Percentiles rank a stretch among this genome's conserved stretches.
Evolutionary conservation across 2,329 filamentous ascomycete species (phyloP).

Genomic region (Cladosporium sp.): DNA sequence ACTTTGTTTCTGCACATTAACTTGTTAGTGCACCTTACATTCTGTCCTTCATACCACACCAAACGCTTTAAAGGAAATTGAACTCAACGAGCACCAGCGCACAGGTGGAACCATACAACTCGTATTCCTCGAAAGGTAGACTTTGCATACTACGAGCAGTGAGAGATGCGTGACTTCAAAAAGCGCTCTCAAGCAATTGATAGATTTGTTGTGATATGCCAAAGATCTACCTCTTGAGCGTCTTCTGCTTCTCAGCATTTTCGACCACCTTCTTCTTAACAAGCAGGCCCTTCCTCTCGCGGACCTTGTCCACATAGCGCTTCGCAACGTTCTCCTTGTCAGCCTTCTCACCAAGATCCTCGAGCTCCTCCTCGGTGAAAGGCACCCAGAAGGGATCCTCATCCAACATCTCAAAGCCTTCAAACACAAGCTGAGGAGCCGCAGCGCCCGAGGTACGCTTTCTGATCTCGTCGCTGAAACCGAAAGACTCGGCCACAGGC

Average conservation of each 20-base stretch:
- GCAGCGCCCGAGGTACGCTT: constrained; percentile 89
- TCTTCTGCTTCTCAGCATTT: constrained; percentile 90
- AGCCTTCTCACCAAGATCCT: constrained; percentile 90
- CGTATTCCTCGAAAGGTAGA: no score
- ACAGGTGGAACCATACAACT: no score
- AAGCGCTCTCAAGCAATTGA: no score
- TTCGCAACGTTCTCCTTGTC: constrained; percentile 96
- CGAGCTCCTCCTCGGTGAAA: constrained; percentile 90
- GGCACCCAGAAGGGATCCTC: constrained; percentile 98
- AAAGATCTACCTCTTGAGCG: constrained; percentile 53
- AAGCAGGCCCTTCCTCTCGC: constrained; percentile 80
- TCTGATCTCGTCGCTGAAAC: constrained; percentile 92
- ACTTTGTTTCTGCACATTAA: no score
- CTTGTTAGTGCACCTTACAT: no score
- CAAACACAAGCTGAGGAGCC: constrained; percentile 87
- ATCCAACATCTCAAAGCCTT: constrained; percentile 87
- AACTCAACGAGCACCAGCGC: no score
- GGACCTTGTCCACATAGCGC: constrained; percentile 87
- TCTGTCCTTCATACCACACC: no score
- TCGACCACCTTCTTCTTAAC: constrained; percentile 67
- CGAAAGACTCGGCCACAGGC: constrained; percentile 91
- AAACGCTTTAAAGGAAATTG: no score
- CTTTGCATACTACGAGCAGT: no score
- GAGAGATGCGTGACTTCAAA: no score
- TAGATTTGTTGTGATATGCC: no score